phyloP scores from a whole-genome alignment of 1,284 basidiomycete species.

The Melanopsichium pennsylvanicum region DNA sequence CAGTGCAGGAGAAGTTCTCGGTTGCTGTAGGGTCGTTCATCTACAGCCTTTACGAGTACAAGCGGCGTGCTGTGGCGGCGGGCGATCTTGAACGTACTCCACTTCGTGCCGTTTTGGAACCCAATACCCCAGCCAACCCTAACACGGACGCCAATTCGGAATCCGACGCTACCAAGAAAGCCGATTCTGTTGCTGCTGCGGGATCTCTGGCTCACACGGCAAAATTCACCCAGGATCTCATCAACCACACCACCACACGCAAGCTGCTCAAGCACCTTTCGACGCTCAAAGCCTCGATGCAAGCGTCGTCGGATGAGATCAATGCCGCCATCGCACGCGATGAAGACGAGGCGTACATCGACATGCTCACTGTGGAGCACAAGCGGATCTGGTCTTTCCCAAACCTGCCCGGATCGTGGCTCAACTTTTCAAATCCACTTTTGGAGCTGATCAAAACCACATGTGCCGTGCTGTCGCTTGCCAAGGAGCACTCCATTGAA shows the following conservation, averaged over 20 bases:
- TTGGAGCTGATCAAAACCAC: constrained; percentile 90
- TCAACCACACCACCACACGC: constrained; percentile 82
- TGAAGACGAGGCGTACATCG: constrained; percentile 69
- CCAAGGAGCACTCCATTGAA: constrained; percentile 81
- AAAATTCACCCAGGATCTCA: constrained; percentile 32
- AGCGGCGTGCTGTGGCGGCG: constrained; percentile 71
- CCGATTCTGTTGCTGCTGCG: constrained; percentile 68
- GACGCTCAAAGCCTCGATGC: constrained; percentile 67
- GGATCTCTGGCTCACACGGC: constrained; percentile 70
- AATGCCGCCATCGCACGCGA: constrained; percentile 71
- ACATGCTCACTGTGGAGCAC: constrained; percentile 41
- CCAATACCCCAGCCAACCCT: constrained; percentile 68
- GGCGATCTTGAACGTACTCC: constrained; percentile 73
- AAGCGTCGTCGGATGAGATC: constrained; percentile 32
- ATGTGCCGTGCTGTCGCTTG: constrained; percentile 77
- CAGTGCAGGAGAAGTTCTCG: constrained; percentile 82
- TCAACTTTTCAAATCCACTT: constrained; percentile 76
- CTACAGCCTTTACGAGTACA: constrained; percentile 80
- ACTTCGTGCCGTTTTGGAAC: constrained; percentile 71
- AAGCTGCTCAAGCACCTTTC: constrained; percentile 79
- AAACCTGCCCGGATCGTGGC: constrained; percentile 82
- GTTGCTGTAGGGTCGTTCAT: constrained; percentile 82
- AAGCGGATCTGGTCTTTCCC: constrained; percentile 76
- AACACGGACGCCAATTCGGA: constrained; percentile 5
- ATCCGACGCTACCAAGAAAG: neutral